A percentile compares a stretch with the other conserved stretches of the same genome.
phyloP scores from a whole-genome alignment of 306 rosid genomes.

The Castanea mollissima region DNA sequence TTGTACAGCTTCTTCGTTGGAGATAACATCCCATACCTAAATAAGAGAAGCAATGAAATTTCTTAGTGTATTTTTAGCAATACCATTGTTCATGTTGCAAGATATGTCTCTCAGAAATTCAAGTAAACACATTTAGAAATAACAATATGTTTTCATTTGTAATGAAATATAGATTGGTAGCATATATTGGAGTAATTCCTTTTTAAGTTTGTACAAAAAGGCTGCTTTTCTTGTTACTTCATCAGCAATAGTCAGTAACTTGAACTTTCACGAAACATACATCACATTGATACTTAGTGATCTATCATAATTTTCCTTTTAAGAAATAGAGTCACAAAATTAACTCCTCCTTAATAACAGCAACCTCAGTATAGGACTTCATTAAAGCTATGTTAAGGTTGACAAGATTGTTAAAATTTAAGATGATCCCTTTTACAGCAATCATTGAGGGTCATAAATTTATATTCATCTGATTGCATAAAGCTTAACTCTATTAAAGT shows the following conservation, averaged over 20 bases:
- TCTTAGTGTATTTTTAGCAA: not conserved
- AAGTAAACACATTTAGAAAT: not conserved
- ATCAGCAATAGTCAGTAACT: not conserved
- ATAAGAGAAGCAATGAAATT: not conserved
- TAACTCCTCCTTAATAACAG: not conserved
- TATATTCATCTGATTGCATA: not conserved
- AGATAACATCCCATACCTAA: constrained; percentile 95
- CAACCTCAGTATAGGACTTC: not conserved
- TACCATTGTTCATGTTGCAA: not conserved
- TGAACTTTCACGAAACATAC: not conserved
- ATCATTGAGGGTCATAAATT: too few relatives aligned
- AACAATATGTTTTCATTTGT: not conserved
- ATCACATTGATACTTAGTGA: not conserved
- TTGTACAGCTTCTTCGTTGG: constrained; percentile 93
- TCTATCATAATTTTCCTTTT: too few relatives aligned
- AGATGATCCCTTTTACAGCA: too few relatives aligned
- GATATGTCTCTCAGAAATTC: too few relatives aligned
- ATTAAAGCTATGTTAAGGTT: too few relatives aligned
- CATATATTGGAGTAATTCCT: not conserved
- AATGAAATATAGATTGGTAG: not conserved
- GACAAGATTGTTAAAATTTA: too few relatives aligned
- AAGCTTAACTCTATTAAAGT: not conserved
- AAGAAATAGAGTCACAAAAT: too few relatives aligned
- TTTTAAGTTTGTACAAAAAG: too few relatives aligned
- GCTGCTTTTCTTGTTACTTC: too few relatives aligned